Percentiles rank a stretch among this genome's conserved stretches.
phyloP scores from a whole-genome alignment of 2,329 filamentous ascomycete genomes.

The Trichoderma brevicompactum region DNA sequence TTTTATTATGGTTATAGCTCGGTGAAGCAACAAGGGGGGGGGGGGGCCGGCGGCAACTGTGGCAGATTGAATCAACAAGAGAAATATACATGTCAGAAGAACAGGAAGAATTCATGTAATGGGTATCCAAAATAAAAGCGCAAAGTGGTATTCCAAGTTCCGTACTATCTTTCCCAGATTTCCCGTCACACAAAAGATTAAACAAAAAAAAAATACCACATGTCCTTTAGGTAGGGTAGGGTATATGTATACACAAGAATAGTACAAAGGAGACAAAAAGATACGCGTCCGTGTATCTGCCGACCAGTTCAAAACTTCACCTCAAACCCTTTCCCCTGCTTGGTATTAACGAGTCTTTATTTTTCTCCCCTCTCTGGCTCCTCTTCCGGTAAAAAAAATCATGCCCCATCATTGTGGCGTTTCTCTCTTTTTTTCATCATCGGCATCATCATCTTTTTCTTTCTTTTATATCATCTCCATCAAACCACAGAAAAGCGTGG shows the following conservation, averaged over 20 bases:
- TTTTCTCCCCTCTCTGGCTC: neutral
- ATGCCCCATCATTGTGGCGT: neutral
- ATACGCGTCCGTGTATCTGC: neutral
- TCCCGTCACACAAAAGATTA: neutral
- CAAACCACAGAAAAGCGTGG: neutral
- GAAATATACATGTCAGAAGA: neutral
- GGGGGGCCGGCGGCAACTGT: no score
- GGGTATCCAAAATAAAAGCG: slow-evolving; percentile 5
- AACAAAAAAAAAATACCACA: slow-evolving; percentile 1
- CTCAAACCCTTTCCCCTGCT: neutral
- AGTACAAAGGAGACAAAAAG: neutral
- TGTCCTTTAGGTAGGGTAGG: slow-evolving; percentile 12
- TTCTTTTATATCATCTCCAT: neutral
- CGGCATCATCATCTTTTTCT: neutral
- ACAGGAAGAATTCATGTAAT: neutral
- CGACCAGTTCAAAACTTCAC: neutral
- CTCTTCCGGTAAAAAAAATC: neutral
- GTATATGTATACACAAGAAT: slow-evolving; percentile 22
- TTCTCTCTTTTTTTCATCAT: neutral
- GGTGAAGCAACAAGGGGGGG: neutral
- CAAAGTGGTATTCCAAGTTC: slow-evolving; percentile 25
- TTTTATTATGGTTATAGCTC: neutral
- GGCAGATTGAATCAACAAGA: neutral
- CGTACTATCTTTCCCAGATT: slow-evolving; percentile 18
- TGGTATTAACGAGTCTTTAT: neutral